Conservation (phyloP, 106 monocot species). For the Gastrodia elata region DNA sequence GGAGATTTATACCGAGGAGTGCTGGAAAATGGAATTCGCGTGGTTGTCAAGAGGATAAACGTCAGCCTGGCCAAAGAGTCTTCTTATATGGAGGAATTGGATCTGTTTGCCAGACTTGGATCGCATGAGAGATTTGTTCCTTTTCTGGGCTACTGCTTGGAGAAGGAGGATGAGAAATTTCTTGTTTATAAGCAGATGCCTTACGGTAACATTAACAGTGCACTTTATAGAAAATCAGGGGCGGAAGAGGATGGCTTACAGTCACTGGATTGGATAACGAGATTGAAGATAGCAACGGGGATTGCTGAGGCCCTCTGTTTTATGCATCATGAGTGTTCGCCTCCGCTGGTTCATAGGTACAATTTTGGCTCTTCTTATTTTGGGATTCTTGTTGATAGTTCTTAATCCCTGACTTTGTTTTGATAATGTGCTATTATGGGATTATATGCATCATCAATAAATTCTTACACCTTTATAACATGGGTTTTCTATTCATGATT, state of each 20-base stretch:
- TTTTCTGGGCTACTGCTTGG: constrained; percentile 73
- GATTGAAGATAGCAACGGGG: constrained; percentile 82
- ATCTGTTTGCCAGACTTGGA: constrained; percentile 53
- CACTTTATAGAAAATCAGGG: constrained; percentile 43
- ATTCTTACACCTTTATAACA: no score
- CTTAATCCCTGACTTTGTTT: neutral
- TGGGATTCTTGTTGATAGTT: neutral
- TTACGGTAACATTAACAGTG: constrained; percentile 50
- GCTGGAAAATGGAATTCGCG: constrained; percentile 46
- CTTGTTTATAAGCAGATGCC: constrained; percentile 79
- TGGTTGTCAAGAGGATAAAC: constrained; percentile 75
- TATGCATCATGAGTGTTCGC: constrained; percentile 72
- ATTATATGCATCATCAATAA: neutral
- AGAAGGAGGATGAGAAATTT: constrained; percentile 65
- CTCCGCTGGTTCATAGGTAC: constrained; percentile 82
- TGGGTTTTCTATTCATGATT: no score
- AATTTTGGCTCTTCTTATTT: neutral
- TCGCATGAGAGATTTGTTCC: constrained; percentile 64
- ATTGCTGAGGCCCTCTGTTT: constrained; percentile 70
- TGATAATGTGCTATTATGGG: neutral
- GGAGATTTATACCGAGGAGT: constrained; percentile 69
- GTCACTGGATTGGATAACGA: constrained; percentile 86
- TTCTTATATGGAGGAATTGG: constrained; percentile 42
- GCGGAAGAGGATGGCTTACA: constrained; percentile 62
- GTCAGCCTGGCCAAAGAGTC: constrained; percentile 18